Base-by-base conservation (phyloP, 495 filamentous ascomycete genomes). In the Staphylotrichum longicolle region DNA sequence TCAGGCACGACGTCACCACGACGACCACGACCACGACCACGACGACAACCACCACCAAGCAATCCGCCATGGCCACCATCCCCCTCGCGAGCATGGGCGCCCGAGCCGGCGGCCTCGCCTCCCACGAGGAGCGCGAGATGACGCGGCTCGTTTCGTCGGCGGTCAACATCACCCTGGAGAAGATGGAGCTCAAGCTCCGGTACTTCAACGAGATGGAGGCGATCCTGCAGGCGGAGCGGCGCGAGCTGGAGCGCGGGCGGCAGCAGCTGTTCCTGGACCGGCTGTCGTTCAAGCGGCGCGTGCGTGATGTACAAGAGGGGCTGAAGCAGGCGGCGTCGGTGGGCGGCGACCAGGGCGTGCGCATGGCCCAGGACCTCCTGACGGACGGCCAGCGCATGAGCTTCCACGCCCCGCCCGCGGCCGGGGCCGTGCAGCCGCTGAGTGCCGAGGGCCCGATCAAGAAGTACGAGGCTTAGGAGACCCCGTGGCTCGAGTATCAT, bases 191-290 rank as follows among this genome's bases (percentile, higher is more conserved):
- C 58, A 93, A 93, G 78, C 79, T 94, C 54, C 85, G 88, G 66
- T 96, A 97, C 70, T 98, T 98, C 80, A 88, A 90, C 66, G 95
- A 98, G 76, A 91, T 98, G 83, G 94, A 98, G 69, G 79, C 87
- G 52, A 87, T 96, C 57, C 80, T 97, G 54, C 89, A 96, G 66
- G 90, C 92, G 3, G 95, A 98, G 76, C 87, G 93, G 54, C 84
- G 92, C 44, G 95, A 98, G 72, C 81, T 98, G 3, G 94, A 98
- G 75, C 82, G 91, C 53, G 89, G 88, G 4, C 84, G 94, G 11
- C 91, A 96, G 72, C 90, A 96, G 74, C 81, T 98, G 32, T 97
- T 96, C 81, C 77, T 96, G 7, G 94, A 98, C 73, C 83, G 95
- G 10, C 79, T 98, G 52, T 82, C 88, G 3, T 95, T 97, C 76